Conservation (phyloP, 2,329 filamentous ascomycete genomes). For the Escovopsis sp. region DNA sequence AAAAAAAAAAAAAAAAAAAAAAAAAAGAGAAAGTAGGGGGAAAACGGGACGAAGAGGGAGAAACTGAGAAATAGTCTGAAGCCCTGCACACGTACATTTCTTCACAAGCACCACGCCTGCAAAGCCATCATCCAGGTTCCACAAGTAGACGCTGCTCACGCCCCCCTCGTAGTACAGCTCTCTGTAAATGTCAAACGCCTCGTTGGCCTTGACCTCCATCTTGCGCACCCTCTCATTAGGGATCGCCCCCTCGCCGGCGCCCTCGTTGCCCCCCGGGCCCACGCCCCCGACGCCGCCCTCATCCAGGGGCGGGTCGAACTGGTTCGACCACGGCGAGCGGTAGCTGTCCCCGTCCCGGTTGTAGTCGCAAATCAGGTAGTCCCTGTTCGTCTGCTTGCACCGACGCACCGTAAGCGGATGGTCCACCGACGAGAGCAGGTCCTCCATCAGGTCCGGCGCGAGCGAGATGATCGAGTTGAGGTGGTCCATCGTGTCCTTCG, state of each 20-base stretch:
- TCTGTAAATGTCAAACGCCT: conserved; percentile 91
- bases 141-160: conserved; percentile 91
- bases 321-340: conserved; percentile 96
- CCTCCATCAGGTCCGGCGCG: conserved; percentile 84
- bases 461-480: conserved; percentile 79
- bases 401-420: conserved; percentile 78
- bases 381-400: conserved; percentile 76
- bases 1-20: not conserved
- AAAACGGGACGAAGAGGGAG: not conserved
- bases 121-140: conserved; percentile 96
- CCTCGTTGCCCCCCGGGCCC: conserved; percentile 38
- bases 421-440: conserved; percentile 93
- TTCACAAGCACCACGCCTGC: conserved; percentile 91
- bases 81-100: conserved; percentile 51
- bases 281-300: conserved; percentile 40
- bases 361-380: conserved; percentile 98
- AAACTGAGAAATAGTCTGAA: conserved; percentile 1
- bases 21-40: not conserved
- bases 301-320: conserved; percentile 84
- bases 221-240: conserved; percentile 81
- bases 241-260: conserved; percentile 62
- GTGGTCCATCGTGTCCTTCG: conserved; percentile 78
- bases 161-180: conserved; percentile 96
- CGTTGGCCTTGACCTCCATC: conserved; percentile 88
- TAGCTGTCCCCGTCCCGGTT: conserved; percentile 98